Percentiles rank a stretch among this genome's conserved stretches.
phyloP scores from a whole-genome alignment of 371 early-diverging fungal species.

The Rhizopus stolonifer region DNA sequence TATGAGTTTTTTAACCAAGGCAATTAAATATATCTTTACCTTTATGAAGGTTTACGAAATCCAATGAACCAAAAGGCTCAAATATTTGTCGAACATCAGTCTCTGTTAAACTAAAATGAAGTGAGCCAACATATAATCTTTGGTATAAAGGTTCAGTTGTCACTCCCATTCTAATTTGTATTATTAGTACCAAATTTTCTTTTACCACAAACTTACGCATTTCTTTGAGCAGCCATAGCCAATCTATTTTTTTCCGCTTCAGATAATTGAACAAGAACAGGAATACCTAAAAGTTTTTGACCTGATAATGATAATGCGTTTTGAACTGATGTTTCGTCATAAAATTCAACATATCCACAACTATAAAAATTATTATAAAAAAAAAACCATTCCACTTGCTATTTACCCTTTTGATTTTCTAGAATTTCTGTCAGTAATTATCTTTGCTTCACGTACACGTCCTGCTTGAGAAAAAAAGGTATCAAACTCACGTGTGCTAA shows the following conservation, averaged over 20 bases:
- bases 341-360: conserved; percentile 93
- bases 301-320: conserved; percentile 86
- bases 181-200: no score
- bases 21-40: no score
- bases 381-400: neutral
- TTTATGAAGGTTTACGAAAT: conserved; percentile 78
- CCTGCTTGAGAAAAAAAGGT: conserved; percentile 88
- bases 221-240: conserved; percentile 56
- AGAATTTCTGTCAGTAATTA: conserved; percentile 87
- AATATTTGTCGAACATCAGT: conserved; percentile 84
- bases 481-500: conserved; percentile 77
- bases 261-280: conserved; percentile 87
- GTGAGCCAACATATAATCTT: conserved; percentile 80
- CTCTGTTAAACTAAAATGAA: conserved; percentile 80
- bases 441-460: conserved; percentile 82
- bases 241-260: conserved; percentile 93
- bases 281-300: conserved; percentile 90
- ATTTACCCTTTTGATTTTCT: conserved; percentile 89
- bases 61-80: conserved; percentile 87
- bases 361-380: no score
- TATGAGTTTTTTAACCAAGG: conserved; percentile 3
- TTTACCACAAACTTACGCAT: no score
- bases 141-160: conserved; percentile 55
- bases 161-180: conserved; percentile 29
- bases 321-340: conserved; percentile 79